Percentiles rank a stretch among this genome's conserved stretches.
These are phyloP conservation scores for Ophiocordyceps camponoti-leonardi DNA, from an alignment of 2,329 filamentous ascomycete genomes.

Conservation along the genomic window DNA sequence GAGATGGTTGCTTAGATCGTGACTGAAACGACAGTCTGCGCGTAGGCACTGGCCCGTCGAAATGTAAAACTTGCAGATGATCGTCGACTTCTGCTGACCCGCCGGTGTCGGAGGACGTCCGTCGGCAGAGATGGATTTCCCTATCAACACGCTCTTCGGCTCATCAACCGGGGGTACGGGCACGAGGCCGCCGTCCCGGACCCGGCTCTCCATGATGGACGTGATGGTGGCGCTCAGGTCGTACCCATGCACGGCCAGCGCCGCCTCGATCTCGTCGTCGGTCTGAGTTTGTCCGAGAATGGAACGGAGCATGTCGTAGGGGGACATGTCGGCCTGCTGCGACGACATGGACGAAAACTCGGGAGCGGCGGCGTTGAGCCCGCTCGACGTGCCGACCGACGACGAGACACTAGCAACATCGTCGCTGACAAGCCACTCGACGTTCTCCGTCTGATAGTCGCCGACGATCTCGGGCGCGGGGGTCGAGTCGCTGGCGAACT, in stretches of 20 bases:
- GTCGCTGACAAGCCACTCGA: constrained; percentile 94
- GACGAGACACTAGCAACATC: constrained; percentile 68
- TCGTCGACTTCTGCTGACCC: constrained; percentile 60
- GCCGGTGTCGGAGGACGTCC: constrained; percentile 62
- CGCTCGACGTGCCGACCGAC: constrained; percentile 48
- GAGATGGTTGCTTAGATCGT: constrained; percentile 86
- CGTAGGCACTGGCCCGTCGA: constrained; percentile 90
- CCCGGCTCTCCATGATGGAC: constrained; percentile 64
- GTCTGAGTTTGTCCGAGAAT: constrained; percentile 78
- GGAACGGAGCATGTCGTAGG: constrained; percentile 92
- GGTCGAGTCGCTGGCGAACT: constrained; percentile 70
- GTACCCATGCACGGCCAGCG: constrained; percentile 76
- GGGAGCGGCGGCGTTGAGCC: constrained; percentile 62
- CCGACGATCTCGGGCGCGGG: constrained; percentile 75
- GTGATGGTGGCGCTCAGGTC: constrained; percentile 86
- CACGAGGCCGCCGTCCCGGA: constrained; percentile 16
- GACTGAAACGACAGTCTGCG: constrained; percentile 91
- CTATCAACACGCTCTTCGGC: constrained; percentile 57
- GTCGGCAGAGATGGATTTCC: constrained; percentile 72
- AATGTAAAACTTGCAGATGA: constrained; percentile 95
- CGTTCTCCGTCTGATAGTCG: constrained; percentile 82
- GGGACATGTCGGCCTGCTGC: constrained; percentile 79
- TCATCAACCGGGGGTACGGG: constrained; percentile 28
- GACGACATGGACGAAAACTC: constrained; percentile 48
- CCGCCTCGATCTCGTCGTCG: constrained; percentile 89